Evolutionary conservation across 2,329 filamentous ascomycete species (phyloP).

Genomic region (Penicillium olsonii): DNA sequence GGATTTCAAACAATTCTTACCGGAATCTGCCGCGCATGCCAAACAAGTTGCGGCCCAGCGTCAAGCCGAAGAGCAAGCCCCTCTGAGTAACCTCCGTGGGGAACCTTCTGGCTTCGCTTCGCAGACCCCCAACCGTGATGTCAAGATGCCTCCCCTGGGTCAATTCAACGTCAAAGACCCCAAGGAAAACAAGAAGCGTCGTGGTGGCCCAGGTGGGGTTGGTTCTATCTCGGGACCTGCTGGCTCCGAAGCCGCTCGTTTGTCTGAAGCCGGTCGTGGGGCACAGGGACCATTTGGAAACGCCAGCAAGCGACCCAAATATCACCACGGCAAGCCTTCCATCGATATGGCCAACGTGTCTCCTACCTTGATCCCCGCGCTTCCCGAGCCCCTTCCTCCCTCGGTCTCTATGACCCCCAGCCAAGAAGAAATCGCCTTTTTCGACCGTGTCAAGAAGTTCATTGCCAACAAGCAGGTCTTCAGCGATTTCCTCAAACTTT

Average conservation of each 20-base stretch:
- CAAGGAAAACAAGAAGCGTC: slow-evolving; percentile 89
- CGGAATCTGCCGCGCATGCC: slow-evolving; percentile 76
- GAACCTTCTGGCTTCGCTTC: slow-evolving; percentile 51
- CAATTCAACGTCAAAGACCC: slow-evolving; percentile 87
- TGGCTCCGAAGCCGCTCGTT: slow-evolving; percentile 32
- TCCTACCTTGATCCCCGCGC: slow-evolving; percentile 81
- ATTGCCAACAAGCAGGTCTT: slow-evolving; percentile 89
- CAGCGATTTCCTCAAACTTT: slow-evolving; percentile 95
- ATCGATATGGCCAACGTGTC: slow-evolving; percentile 66
- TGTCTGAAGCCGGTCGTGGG: slow-evolving; percentile 38
- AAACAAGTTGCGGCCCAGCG: slow-evolving; percentile 61
- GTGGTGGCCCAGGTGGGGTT: slow-evolving; percentile 55
- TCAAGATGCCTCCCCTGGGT: slow-evolving; percentile 86
- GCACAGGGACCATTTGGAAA: slow-evolving; percentile 41
- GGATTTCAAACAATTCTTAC: slow-evolving; percentile 98
- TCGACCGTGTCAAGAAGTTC: slow-evolving; percentile 94
- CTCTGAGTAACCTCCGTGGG: slow-evolving; percentile 63
- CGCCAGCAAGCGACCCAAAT: slow-evolving; percentile 68
- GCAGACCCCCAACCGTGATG: slow-evolving; percentile 54
- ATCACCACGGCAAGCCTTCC: slow-evolving; percentile 66
- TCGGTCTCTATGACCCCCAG: slow-evolving; percentile 71
- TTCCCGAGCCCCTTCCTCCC: slow-evolving; percentile 84
- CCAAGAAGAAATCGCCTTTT: slow-evolving; percentile 86
- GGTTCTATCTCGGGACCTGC: slow-evolving; percentile 38
- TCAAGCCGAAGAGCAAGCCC: slow-evolving; percentile 70